A percentile compares a stretch with the other conserved stretches of the same genome.
These are phyloP conservation scores for Gryganskiella cystojenkinii DNA, from an alignment of 192 early-diverging fungal genomes.

Conservation along the genomic window DNA sequence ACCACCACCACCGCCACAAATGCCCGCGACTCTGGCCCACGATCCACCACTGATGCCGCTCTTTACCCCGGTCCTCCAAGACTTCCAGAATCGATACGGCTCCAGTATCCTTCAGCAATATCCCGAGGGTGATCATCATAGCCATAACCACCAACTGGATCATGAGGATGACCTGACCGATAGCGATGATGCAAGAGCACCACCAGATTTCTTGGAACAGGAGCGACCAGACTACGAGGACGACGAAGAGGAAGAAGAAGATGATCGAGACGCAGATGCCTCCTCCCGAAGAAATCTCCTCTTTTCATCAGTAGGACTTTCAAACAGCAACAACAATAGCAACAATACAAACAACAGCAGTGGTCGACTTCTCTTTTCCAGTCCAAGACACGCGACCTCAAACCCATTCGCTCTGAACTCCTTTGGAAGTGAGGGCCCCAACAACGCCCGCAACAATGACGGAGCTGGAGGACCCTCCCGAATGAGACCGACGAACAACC, in stretches of 20 bases:
- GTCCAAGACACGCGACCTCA: neutral
- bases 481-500: conserved; percentile 5
- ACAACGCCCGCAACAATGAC: neutral
- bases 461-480: neutral
- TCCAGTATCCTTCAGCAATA: conserved; percentile 23
- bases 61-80: conserved; percentile 47
- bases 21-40: neutral
- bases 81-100: conserved; percentile 42
- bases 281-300: conserved; percentile 21
- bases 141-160: neutral
- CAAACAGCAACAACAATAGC: neutral
- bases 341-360: neutral
- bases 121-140: no score
- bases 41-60: conserved; percentile 44
- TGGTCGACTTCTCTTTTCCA: conserved; percentile 10
- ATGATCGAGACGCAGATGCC: neutral
- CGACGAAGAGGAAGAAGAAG: conserved; percentile 21
- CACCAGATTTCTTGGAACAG: conserved; percentile 15
- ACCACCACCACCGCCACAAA: neutral
- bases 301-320: neutral
- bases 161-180: neutral
- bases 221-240: neutral
- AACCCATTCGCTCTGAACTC: conserved; percentile 11
- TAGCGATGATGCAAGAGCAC: neutral
- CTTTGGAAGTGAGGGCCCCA: neutral